These are phyloP conservation scores for Mikania micrantha DNA, from an alignment of 129 eudicot species.

Conservation along the genomic window DNA sequence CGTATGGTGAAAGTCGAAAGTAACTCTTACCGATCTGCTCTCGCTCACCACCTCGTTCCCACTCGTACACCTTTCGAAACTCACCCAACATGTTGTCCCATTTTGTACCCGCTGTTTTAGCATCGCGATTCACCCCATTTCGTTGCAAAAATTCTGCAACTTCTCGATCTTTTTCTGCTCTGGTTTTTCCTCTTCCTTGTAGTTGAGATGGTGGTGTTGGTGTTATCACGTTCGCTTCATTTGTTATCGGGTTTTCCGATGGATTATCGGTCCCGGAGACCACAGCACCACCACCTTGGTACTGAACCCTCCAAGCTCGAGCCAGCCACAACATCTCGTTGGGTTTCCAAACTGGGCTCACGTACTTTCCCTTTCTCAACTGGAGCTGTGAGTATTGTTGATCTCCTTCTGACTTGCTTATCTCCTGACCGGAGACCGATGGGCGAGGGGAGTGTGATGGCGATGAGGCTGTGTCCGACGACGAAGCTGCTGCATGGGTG, in stretches of 20 bases:
- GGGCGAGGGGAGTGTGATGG: constrained; percentile 42
- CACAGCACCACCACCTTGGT: constrained; percentile 39
- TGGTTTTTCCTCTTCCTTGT: constrained; percentile 54
- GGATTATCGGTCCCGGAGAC: neutral
- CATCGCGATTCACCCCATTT: constrained; percentile 68
- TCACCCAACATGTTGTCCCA: constrained; percentile 95
- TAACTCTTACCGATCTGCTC: constrained; percentile 70
- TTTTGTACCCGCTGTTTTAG: constrained; percentile 74
- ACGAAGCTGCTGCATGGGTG: constrained; percentile 17
- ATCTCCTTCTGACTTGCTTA: constrained; percentile 24
- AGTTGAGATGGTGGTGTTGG: constrained; percentile 11
- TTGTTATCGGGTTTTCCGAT: neutral
- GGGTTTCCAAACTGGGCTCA: constrained; percentile 85
- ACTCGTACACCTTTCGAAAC: constrained; percentile 64
- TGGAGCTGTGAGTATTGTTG: constrained; percentile 40
- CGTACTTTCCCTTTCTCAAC: constrained; percentile 68
- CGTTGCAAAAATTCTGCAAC: constrained; percentile 56
- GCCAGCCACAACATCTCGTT: constrained; percentile 75
- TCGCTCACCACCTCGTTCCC: constrained; percentile 73
- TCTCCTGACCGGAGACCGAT: constrained; percentile 39
- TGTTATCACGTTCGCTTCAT: no score
- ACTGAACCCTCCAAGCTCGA: constrained; percentile 67
- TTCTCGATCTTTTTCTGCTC: constrained; percentile 71
- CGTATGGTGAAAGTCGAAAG: constrained; percentile 60
- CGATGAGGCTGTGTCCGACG: constrained; percentile 50